phyloP scores from a whole-genome alignment of 2,329 filamentous ascomycete genomes.

The Alternaria arbusti region DNA sequence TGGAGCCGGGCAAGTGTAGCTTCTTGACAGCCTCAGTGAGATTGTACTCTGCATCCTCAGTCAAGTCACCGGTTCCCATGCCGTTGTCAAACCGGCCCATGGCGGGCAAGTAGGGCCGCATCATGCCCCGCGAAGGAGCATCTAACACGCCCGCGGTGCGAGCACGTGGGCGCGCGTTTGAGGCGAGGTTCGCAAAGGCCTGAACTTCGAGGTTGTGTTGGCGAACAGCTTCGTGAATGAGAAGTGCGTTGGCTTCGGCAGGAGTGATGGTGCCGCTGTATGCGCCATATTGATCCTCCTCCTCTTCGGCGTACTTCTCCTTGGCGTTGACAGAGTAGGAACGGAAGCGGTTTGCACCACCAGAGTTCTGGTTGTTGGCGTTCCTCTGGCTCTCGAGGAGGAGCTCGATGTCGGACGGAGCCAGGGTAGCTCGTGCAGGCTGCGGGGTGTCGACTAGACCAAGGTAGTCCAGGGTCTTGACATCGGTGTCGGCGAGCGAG shows the following conservation, averaged over 20 bases:
- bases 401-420: constrained; percentile 63
- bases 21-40: constrained; percentile 82
- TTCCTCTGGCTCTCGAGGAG: constrained; percentile 59
- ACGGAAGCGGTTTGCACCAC: constrained; percentile 82
- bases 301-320: constrained; percentile 92
- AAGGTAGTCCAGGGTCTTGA: constrained; percentile 93
- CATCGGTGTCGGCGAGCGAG: constrained; percentile 83
- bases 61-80: constrained; percentile 76
- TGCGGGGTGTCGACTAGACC: constrained; percentile 94
- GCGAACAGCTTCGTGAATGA: constrained; percentile 76
- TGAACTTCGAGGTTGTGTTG: constrained; percentile 94
- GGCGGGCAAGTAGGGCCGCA: constrained; percentile 75
- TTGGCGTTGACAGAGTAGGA: constrained; percentile 99
- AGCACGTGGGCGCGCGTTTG: constrained; percentile 81
- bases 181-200: constrained; percentile 85
- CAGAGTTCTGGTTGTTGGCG: constrained; percentile 66
- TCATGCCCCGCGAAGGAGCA: constrained; percentile 69
- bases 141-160: constrained; percentile 92
- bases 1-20: constrained; percentile 64
- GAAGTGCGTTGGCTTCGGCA: constrained; percentile 64
- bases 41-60: constrained; percentile 79
- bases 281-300: constrained; percentile 73
- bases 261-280: constrained; percentile 68
- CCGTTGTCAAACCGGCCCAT: constrained; percentile 63
- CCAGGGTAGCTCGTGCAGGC: constrained; percentile 74